A percentile compares a stretch with the other conserved stretches of the same genome.
These are phyloP conservation scores for Heliocybe sulcata DNA, from an alignment of 1,284 basidiomycete species.

Conservation along the genomic window DNA sequence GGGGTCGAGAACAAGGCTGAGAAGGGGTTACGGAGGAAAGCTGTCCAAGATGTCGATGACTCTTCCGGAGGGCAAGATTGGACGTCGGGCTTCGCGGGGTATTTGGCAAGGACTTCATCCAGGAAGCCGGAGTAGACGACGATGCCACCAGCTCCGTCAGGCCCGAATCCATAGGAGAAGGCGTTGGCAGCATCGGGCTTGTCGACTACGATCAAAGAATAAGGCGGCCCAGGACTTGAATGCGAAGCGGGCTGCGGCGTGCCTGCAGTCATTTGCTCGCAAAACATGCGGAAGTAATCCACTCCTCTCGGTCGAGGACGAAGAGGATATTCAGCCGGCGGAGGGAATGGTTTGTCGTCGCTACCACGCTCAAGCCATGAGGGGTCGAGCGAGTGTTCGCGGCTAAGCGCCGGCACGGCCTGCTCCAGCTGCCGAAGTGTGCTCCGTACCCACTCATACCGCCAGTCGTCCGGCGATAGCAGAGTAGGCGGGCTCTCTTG, in stretches of 20 bases:
- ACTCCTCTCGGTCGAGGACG: constrained; percentile 63
- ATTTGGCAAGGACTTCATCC: constrained; percentile 66
- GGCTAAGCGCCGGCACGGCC: constrained; percentile 57
- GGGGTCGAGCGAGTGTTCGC: constrained; percentile 43
- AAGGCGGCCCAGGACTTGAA: constrained; percentile 73
- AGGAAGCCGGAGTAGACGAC: constrained; percentile 87
- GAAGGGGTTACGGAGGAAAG: constrained; percentile 39
- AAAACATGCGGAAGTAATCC: constrained; percentile 53
- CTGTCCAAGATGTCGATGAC: constrained; percentile 36
- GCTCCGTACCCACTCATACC: constrained; percentile 73
- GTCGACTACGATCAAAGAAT: constrained; percentile 80
- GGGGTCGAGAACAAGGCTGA: constrained; percentile 25
- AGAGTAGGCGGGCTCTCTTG: constrained; percentile 57
- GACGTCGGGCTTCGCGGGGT: constrained; percentile 12
- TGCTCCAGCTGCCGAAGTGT: constrained; percentile 70
- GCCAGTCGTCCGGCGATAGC: constrained; percentile 73
- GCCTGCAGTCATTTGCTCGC: constrained; percentile 39
- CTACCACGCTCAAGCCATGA: constrained; percentile 48
- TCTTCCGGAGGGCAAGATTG: constrained; percentile 1
- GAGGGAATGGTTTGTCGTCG: constrained; percentile 54
- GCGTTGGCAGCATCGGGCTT: constrained; percentile 75
- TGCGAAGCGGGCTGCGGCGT: constrained; percentile 36
- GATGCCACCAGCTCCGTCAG: constrained; percentile 81
- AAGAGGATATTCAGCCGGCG: constrained; percentile 66
- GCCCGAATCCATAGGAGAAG: constrained; percentile 89